phyloP scores from a whole-genome alignment of 2,329 filamentous ascomycete genomes.

The Capronia americana region DNA sequence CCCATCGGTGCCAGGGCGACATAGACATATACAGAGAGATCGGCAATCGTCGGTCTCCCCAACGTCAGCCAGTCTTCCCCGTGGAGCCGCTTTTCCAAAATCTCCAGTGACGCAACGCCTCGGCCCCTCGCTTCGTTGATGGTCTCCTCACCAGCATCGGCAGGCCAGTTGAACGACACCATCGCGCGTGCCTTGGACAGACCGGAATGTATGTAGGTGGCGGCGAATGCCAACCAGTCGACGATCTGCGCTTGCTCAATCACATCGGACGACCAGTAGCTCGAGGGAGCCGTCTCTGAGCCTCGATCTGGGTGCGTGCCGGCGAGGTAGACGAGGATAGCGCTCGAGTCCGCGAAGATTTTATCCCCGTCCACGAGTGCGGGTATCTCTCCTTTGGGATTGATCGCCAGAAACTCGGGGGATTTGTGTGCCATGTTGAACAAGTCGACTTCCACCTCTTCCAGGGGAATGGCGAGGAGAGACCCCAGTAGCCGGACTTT shows the following conservation, averaged over 20 bases:
- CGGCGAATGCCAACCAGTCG: constrained; percentile 30
- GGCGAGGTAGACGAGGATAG: constrained; percentile 26
- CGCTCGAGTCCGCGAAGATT: constrained; percentile 24
- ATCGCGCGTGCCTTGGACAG: constrained; percentile 36
- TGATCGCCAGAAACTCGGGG: constrained; percentile 56
- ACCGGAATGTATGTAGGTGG: constrained; percentile 20
- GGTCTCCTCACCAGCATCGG: constrained; percentile 29
- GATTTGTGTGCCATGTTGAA: constrained; percentile 36
- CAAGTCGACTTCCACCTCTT: constrained; percentile 20
- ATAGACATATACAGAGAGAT: constrained; percentile 38
- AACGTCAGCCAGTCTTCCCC: constrained; percentile 31
- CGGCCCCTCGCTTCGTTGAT: constrained; percentile 54
- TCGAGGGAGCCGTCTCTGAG: constrained; percentile 10
- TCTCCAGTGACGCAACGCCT: constrained; percentile 67
- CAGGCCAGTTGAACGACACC: constrained; percentile 35
- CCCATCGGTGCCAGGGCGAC: constrained; percentile 38
- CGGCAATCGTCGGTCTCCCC: constrained; percentile 34
- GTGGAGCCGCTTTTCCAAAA: constrained; percentile 30
- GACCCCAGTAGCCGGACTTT: constrained; percentile 26
- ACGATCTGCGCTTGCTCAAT: constrained; percentile 28
- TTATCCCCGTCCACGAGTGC: constrained; percentile 22
- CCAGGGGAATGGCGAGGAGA: constrained; percentile 15
- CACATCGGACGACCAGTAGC: constrained; percentile 23
- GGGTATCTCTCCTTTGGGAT: constrained; percentile 72
- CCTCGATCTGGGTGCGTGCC: constrained; percentile 11